Percentiles rank a stretch among this genome's conserved stretches.
Conservation (phyloP, 176 grass and related monocot genomes). For the Carex parvula region DNA sequence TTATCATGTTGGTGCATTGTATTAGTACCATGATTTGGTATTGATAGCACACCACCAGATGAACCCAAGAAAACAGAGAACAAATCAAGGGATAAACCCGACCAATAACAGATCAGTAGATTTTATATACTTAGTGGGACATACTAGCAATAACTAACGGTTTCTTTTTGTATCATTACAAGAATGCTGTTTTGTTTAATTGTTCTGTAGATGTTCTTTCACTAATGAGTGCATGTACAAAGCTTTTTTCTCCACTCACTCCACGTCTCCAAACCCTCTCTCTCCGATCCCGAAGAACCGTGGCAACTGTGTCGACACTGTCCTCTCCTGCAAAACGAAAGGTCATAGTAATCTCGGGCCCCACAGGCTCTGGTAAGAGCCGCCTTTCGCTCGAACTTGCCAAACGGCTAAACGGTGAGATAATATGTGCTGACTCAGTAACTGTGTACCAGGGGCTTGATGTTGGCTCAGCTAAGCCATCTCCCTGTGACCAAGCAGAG, state of each 20-base stretch:
- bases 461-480: slow-evolving; percentile 67
- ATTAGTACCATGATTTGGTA: neutral
- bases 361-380: slow-evolving; percentile 62
- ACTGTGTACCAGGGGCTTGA: slow-evolving; percentile 70
- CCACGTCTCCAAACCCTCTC: neutral
- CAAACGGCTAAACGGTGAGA: slow-evolving; percentile 61
- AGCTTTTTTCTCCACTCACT: neutral
- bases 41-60: neutral
- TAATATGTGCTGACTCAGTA: slow-evolving; percentile 62
- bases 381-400: slow-evolving; percentile 56
- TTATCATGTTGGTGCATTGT: neutral
- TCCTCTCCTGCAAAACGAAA: slow-evolving; percentile 26
- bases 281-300: neutral
- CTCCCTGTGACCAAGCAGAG: slow-evolving; percentile 21
- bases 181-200: neutral
- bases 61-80: neutral
- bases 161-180: neutral
- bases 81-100: neutral
- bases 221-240: neutral
- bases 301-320: neutral
- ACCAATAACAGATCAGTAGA: neutral
- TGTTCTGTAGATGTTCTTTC: slow-evolving; percentile 3
- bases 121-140: neutral
- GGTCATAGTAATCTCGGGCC: slow-evolving; percentile 70
- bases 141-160: neutral